These are phyloP conservation scores for Exophiala xenobiotica DNA, from an alignment of 2,329 filamentous ascomycete species.

Conservation along the genomic window DNA sequence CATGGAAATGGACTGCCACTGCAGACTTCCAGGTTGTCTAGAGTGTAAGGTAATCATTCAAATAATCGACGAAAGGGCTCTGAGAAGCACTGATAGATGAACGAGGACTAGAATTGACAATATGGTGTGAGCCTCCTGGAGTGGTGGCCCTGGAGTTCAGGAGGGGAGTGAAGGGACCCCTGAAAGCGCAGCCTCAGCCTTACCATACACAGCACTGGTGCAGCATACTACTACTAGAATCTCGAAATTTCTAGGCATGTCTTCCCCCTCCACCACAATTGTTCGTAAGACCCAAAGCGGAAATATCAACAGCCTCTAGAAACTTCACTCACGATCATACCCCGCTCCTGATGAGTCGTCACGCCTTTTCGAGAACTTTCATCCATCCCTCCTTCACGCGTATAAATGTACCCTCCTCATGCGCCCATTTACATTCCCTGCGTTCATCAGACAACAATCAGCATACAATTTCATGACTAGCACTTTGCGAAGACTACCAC, in stretches of 20 bases:
- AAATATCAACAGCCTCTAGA: conserved; percentile 14
- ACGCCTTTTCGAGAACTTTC: conserved; percentile 15
- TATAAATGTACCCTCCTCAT: conserved; percentile 11
- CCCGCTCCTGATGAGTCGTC: not conserved
- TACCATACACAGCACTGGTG: not conserved
- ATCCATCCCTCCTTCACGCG: not conserved
- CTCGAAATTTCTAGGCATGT: not conserved
- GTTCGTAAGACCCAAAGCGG: conserved; percentile 13
- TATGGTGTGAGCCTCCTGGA: too few species aligned
- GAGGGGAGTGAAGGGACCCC: too few species aligned
- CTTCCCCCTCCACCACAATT: not conserved
- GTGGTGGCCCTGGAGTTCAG: too few species aligned
- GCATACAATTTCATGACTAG: conserved; percentile 15
- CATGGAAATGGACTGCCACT: too few species aligned
- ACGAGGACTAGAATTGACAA: too few species aligned
- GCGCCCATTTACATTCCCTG: conserved; percentile 1
- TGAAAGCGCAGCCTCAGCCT: too few species aligned
- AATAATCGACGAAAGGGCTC: too few species aligned
- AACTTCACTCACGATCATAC: conserved; percentile 8
- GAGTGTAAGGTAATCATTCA: too few species aligned
- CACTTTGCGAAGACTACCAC: conserved; percentile 18
- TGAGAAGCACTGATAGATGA: too few species aligned
- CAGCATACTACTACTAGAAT: not conserved
- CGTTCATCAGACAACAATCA: conserved; percentile 12
- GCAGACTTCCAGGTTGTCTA: too few species aligned